Evolutionary conservation across 176 grass and related monocot species (phyloP), one percentile per base, ranked within the genome.

Genomic region (Oryza longistaminata): DNA sequence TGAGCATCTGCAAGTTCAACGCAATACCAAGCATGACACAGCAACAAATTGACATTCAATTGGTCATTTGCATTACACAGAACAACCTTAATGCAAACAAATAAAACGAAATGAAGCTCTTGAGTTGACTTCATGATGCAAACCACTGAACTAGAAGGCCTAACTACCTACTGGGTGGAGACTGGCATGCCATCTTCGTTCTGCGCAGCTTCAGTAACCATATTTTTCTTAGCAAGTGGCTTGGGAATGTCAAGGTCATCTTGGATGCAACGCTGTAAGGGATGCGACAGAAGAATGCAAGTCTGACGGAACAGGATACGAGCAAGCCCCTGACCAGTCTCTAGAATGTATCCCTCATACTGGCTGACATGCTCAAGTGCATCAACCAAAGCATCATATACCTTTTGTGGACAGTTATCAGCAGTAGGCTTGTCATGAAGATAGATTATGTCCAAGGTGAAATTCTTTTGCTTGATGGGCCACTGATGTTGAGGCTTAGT

Each of bases 241-340:
- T 87, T 99, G 22, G 93, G 96, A 31, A 99, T 87, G 73, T 98
- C 93, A 78, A 99, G 86, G 74, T 99, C 91, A 83, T 99, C 96
- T 87, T 99, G 91, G 1, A 88, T 78, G 74, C 93, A 96, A 29
- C 96, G 89, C 16, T 94, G 91, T 77, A 90, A 64, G 37, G 93
- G 93, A 75, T 99, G 93, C 6, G 90, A 76, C 45, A 99, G 68
- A 16, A 99, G 88, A 69, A 94, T 87, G 50, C 93, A 95, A 37
- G 90, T 89, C 24, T 96, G 91, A 37, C 93, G 89, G 68, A 95
- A 95, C 21, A 96, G 81, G 24, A 99, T 86, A 0, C 93, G 78
- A 12, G 96, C 82, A 64, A 96, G 86, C 45, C 96, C 91, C 74
- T 99, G 96, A 61, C 93, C 93, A 35, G 80, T 91, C 86, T 98